Evolutionary conservation across 805 yeast species (phyloP), one percentile per base, ranked within the genome.

Genomic region (Wickerhamomyces alni): DNA sequence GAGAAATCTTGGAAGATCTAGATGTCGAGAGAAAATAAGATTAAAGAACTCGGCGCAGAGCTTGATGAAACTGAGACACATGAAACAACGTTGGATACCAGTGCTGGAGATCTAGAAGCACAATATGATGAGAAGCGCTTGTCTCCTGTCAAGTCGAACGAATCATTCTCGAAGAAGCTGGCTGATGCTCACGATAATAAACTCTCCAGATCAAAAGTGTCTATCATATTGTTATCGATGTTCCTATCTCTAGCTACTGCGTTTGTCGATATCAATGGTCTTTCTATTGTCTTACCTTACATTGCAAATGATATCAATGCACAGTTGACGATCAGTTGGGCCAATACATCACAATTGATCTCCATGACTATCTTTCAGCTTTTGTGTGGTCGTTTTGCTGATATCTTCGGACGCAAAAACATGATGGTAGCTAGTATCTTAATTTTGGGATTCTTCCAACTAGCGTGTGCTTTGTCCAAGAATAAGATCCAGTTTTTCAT

Each of bases 321-420:
- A 1, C 62, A 67, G 33, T 57, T 59, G 15, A 69, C 79, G 1
- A 73, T 77, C 26, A 66, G 73, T 36, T 77, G 83, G 83, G 80
- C 78, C 0, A 79, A 79, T 25, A 73, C 82, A 0, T 69, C 82
- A 5, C 56, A 70, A 10, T 52, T 76, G 28, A 67, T 77, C 37
- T 75, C 80, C 12, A 73, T 69, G 45, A 67, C 77, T 6, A 70
- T 69, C 8, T 74, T 75, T 50, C 80, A 74, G 50, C 71, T 74
- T 5, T 54, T 75, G 13, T 67, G 72, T 38, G 83, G 82, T 1
- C 59, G 82, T 35, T 51, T 77, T 11, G 67, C 78, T 1, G 82
- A 77, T 51, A 75, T 77, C 18, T 74, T 75, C 50, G 79, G 79
- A 8, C 54, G 82, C 35, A 77, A 75, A 42, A 48, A 51, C 32